A percentile compares a stretch with the other conserved stretches of the same genome.
phyloP scores from a whole-genome alignment of 2,329 filamentous ascomycete genomes.

The Hypoxylon sp. region DNA sequence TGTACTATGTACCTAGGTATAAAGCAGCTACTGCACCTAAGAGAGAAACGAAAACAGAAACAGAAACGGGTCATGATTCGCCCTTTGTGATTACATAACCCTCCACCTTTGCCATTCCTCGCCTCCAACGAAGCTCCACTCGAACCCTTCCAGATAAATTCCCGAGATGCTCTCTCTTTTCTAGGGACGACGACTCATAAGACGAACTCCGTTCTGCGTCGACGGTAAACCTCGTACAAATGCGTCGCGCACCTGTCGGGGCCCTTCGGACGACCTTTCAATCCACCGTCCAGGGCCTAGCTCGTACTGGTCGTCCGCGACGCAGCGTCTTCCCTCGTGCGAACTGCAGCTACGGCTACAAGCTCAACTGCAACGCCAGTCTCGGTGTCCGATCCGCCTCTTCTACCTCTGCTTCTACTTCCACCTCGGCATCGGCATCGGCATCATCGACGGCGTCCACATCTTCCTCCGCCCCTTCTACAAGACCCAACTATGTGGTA shows the following conservation, averaged over 20 bases:
- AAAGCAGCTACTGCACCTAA: too few species aligned
- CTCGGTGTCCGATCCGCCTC: conserved; percentile 53
- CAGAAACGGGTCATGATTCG: conserved; percentile 30
- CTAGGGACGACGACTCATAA: conserved; percentile 25
- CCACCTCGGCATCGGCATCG: conserved; percentile 45
- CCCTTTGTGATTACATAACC: conserved; percentile 27
- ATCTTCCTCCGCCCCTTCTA: conserved; percentile 42
- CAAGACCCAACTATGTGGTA: conserved; percentile 49
- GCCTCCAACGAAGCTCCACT: conserved; percentile 8
- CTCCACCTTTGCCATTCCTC: neutral
- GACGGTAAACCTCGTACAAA: conserved; percentile 51
- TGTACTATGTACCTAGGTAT: neutral
- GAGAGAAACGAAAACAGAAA: too few species aligned
- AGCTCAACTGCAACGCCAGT: conserved; percentile 27
- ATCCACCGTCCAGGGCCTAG: conserved; percentile 66
- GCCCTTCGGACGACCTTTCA: conserved; percentile 74
- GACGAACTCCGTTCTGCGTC: conserved; percentile 55
- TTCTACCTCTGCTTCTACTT: conserved; percentile 30
- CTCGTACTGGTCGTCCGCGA: conserved; percentile 55
- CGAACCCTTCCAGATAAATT: conserved; percentile 5
- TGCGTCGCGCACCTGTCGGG: conserved; percentile 77
- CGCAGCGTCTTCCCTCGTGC: conserved; percentile 49
- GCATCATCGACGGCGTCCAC: conserved; percentile 29
- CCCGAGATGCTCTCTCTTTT: conserved; percentile 23
- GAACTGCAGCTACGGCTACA: conserved; percentile 4